Evolutionary conservation across 2,329 filamentous ascomycete genomes (phyloP), one percentile per base, ranked within the genome.

Genomic region (Colletotrichum orbiculare): DNA sequence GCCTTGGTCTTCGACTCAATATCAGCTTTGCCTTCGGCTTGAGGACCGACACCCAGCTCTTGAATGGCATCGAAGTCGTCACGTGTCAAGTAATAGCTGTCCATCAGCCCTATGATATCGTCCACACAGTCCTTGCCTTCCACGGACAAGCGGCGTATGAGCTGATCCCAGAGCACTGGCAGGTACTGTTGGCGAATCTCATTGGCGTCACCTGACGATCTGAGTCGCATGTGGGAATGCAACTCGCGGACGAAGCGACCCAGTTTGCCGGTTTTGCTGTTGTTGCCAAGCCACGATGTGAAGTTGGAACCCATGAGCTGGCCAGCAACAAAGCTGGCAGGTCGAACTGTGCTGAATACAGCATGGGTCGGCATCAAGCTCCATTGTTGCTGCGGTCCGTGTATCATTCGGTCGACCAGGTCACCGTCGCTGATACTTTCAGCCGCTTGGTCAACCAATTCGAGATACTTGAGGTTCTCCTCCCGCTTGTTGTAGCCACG

Each of bases 371-470:
- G 96, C 96, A 99, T 99, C 67, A 99, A 81, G 74, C 92, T 96
- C 96, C 96, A 99, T 68, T 99, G 96, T 75, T 99, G 96, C 75
- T 99, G 96, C 48, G 93, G 93, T 34, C 96, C 96, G 76, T 99
- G 96, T 65, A 99, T 99, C 95, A 99, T 97, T 56, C 93, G 87
- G 77, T 99, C 96, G 2, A 98, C 93, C 41, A 99, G 82, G 75
- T 99, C 96, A 66, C 96, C 96, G 73, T 99, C 96, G 73, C 94
- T 97, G 79, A 99, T 99, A 74, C 94, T 97, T 74, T 96, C 91
- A 4, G 96, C 94, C 4, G 96, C 96, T 71, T 92, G 87, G 69
- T 97, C 94, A 25, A 91, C 87, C 8, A 98, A 82, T 76, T 98
- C 93, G 8, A 99, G 84, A n/a, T 89, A 81, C 76, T 97, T 97